Base-by-base conservation (phyloP, 345 rosid genomes). In the Hibiscus mutabilis region DNA sequence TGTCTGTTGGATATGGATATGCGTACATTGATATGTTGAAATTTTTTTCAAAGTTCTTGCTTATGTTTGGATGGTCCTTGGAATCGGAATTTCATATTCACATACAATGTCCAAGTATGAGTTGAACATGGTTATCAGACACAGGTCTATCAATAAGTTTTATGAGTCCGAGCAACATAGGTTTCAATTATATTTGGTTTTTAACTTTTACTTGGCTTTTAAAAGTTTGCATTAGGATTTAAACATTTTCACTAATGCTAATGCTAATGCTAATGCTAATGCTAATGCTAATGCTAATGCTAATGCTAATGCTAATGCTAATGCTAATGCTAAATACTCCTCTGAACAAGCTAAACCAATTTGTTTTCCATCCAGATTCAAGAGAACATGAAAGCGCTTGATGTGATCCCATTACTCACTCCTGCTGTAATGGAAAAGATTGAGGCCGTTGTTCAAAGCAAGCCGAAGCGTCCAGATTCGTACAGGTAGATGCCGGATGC, bases 371-470 rank as follows among this genome's bases (percentile, higher is more conserved):
- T 81, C 73, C 87, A 92, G 99, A 83, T 95, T 82, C 96, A 89
- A 83, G 97, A 92, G 79, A 95, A 95, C 88, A 92, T 95, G 99
- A 95, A 92, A 75, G 96, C 99, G 42, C 77, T 95, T 64, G 97
- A 90, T 53, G 97, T 89, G 40, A 88, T 95, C 71, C 91, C 96
- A 22, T 73, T 89, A 68, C 71, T 95, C 75, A 95, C 99, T 62
- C 96, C 98, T 66, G 70, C 86, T 16, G 87, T 95, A 73, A 76
- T 95, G 87, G 97, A 95, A 78, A 95, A 87, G 89, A 95, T 95
- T 0, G 98, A 92, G 77, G 86, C 89, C 40, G 82, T 86, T 56
- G 82, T 95, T 74, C 97, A 88, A 72, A 90, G 79, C 88, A 92
- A 90, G 83, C 97, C 98, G 1, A 95, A 90, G 71, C 97, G 97